Percentiles rank a stretch among this genome's conserved stretches.
phyloP scores from a whole-genome alignment of 139 green algal species.

The Auxenochlorella protothecoides region DNA sequence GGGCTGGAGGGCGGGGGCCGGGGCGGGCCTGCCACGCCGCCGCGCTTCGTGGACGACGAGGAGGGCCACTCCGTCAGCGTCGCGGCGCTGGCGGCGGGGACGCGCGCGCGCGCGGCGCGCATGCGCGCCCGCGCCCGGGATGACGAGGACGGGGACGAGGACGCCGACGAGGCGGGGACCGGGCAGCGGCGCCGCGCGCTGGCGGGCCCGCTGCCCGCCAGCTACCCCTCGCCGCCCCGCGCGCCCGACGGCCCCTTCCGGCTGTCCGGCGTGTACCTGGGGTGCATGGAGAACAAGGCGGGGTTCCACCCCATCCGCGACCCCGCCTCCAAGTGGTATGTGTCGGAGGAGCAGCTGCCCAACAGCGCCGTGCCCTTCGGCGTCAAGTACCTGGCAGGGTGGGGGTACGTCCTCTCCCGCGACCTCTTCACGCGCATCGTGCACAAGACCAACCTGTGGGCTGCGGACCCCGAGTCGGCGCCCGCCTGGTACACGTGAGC shows the following conservation, averaged over 20 bases:
- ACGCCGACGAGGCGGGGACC: too few relatives aligned
- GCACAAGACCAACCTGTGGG: slow-evolving; percentile 15
- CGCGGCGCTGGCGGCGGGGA: neutral
- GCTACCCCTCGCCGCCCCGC: too few relatives aligned
- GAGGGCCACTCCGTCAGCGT: neutral
- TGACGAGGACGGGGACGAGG: too few relatives aligned
- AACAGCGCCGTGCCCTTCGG: slow-evolving; percentile 24
- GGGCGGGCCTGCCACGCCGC: neutral
- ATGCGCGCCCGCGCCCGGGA: too few relatives aligned
- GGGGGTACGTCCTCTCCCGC: slow-evolving; percentile 48
- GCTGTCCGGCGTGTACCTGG: slow-evolving; percentile 25
- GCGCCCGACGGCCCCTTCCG: too few relatives aligned
- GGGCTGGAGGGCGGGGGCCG: neutral
- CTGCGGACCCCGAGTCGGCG: slow-evolving; percentile 2
- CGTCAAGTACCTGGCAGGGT: slow-evolving; percentile 30
- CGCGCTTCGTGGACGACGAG: neutral
- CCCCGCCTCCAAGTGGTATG: slow-evolving; percentile 42
- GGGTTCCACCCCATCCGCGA: slow-evolving; percentile 36
- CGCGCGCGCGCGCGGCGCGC: too few relatives aligned
- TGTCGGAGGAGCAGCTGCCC: slow-evolving; percentile 33
- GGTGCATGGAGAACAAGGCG: slow-evolving; percentile 29
- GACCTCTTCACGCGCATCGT: slow-evolving; percentile 31
- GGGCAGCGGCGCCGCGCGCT: too few relatives aligned
- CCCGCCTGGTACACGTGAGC: slow-evolving; percentile 18
- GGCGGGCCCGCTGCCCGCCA: too few relatives aligned